Base-by-base conservation (phyloP, 2,329 filamentous ascomycete genomes). In the Sporothrix brunneoviolacea region DNA sequence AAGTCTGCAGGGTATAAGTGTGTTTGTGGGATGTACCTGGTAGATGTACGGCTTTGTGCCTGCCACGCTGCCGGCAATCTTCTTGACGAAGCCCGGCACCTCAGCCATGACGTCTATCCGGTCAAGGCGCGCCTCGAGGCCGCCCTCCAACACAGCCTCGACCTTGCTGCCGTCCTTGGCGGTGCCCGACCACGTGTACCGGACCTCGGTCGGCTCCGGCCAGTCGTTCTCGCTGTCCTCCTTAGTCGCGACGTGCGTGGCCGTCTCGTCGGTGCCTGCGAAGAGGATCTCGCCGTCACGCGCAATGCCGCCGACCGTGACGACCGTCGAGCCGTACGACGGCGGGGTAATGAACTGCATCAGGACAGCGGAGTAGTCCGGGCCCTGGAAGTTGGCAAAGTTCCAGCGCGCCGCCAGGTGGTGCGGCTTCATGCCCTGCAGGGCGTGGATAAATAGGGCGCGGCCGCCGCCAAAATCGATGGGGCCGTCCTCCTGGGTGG, bases 401-500 rank as follows among this genome's bases (percentile, higher is more conserved):
- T 93, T 95, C 93, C 93, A 98, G 56, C 80, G 82, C 27, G 87
- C 83, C 55, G 91, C 91, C 53, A 90, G 87, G 66, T 98, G 94
- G 68, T 98, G 93, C 36, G 93, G 93, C 78, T 98, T 98, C 91
- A 97, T 97, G 66, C 91, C 93, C 72, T 97, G 93, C 45, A 97
- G 73, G 36, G 89, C 91, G 67, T 93, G 86, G 58, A 85, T 76
- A 70, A 90, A 91, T 61, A 94, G 73, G 28, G 83, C 90, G 56
- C 76, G 80, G 51, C 91, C 91, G 51, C 93, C 93, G 62, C 81
- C 84, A 66, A 95, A 83, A 65, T 95, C 84, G 55, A 95, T 75
- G 33, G 86, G 81, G 42, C 89, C 88, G 30, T 88, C 82, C 60
- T 86, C 82, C 61, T 86, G 79, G 54, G 90, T 95, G 56, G 87